Conservation (phyloP, 495 filamentous ascomycete species). For the Diplogelasinospora grovesii region DNA sequence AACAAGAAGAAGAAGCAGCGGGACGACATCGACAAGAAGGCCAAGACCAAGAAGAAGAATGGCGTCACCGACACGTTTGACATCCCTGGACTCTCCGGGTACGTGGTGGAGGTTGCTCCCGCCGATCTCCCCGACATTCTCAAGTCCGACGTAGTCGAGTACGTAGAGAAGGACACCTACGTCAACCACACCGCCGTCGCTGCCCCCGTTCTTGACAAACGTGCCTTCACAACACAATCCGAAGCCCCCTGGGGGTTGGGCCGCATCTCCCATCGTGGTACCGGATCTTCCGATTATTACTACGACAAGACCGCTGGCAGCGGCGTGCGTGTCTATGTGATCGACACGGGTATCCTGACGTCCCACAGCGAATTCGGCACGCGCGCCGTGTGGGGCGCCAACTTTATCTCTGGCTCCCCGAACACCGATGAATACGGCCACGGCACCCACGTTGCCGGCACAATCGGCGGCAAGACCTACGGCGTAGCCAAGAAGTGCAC, state of each 20-base stretch:
- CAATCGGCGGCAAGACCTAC: constrained; percentile 51
- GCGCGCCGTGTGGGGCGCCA: constrained; percentile 50
- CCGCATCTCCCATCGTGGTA: constrained; percentile 44
- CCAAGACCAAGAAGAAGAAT: constrained; percentile 5
- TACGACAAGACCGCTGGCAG: constrained; percentile 14
- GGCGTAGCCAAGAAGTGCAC: constrained; percentile 60
- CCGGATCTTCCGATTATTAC: constrained; percentile 36
- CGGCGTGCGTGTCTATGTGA: constrained; percentile 37
- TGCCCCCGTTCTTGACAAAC: constrained; percentile 7
- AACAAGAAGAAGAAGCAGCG: constrained; percentile 9
- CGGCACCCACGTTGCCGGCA: constrained; percentile 61
- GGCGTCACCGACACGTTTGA: constrained; percentile 7
- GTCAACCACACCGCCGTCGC: constrained; percentile 5
- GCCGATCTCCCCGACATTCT: constrained; percentile 7
- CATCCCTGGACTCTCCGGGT: constrained; percentile 11
- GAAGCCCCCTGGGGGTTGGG: constrained; percentile 47
- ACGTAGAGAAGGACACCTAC: constrained; percentile 15
- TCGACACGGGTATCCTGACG: constrained; percentile 52
- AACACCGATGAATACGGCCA: constrained; percentile 50
- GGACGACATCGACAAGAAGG: constrained; percentile 7
- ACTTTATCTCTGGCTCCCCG: constrained; percentile 38
- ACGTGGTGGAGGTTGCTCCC: constrained; percentile 12
- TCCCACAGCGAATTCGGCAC: constrained; percentile 48
- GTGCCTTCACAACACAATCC: constrained; percentile 7
- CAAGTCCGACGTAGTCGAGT: constrained; percentile 14